A percentile compares a stretch with the other conserved stretches of the same genome.
phyloP scores from a whole-genome alignment of 179 eudicot genomes.

The Pouteria campechiana region DNA sequence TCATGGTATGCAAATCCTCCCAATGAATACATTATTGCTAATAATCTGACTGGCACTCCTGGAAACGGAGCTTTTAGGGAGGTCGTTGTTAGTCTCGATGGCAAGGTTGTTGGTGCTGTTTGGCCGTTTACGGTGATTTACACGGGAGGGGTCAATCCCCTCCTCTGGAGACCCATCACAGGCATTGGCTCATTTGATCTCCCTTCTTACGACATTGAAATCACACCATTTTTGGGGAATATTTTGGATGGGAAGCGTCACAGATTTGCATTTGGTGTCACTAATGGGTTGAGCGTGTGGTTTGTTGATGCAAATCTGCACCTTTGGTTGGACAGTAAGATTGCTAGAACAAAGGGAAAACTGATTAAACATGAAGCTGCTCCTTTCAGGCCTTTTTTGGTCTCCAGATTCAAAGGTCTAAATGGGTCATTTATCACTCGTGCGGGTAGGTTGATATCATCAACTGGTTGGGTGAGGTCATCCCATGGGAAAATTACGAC shows the following conservation, averaged over 20 bases:
- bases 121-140: slow-evolving; percentile 88
- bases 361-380: slow-evolving; percentile 15
- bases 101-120: slow-evolving; percentile 50
- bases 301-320: slow-evolving; percentile 87
- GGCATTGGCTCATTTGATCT: slow-evolving; percentile 86
- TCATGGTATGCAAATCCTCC: slow-evolving; percentile 70
- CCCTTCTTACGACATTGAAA: slow-evolving; percentile 71
- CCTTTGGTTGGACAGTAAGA: slow-evolving; percentile 65
- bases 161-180: slow-evolving; percentile 80
- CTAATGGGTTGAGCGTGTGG: slow-evolving; percentile 83
- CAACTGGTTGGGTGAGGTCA: slow-evolving; percentile 62
- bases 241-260: slow-evolving; percentile 62
- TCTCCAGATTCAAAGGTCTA: slow-evolving; percentile 40
- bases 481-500: slow-evolving; percentile 56
- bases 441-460: slow-evolving; percentile 33
- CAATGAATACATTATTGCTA: slow-evolving; percentile 48
- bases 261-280: slow-evolving; percentile 49
- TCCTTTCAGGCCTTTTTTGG: slow-evolving; percentile 12
- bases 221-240: slow-evolving; percentile 68
- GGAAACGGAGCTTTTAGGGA: slow-evolving; percentile 92
- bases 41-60: slow-evolving; percentile 30
- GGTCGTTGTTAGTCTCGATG: slow-evolving; percentile 69
- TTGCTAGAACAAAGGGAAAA: slow-evolving; percentile 30
- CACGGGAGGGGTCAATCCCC: slow-evolving; percentile 89
- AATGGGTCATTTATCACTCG: slow-evolving; percentile 52